These are phyloP conservation scores for Leishmania tarentolae DNA, from an alignment of 208 protist genomes.

Conservation along the genomic window DNA sequence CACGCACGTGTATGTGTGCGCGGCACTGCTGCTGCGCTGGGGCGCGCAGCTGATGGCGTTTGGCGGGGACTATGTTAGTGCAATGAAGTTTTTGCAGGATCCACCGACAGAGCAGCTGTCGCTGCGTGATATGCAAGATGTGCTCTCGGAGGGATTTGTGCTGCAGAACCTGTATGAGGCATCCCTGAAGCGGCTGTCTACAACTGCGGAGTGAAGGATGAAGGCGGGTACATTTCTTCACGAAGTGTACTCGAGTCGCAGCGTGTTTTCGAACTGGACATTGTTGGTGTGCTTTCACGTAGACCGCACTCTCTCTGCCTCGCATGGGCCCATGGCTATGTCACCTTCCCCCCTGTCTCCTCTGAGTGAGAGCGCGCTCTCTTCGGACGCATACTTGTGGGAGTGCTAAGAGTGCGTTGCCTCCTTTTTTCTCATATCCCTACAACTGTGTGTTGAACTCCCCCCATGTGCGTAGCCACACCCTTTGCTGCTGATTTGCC, in stretches of 20 bases:
- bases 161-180: slow-evolving; percentile 73
- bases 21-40: slow-evolving; percentile 79
- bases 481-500: background rate
- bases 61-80: slow-evolving; percentile 56
- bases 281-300: background rate
- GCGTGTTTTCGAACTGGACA: background rate
- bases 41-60: slow-evolving; percentile 51
- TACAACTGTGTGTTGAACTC: no score
- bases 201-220: background rate
- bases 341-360: background rate
- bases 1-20: slow-evolving; percentile 90
- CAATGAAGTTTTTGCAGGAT: slow-evolving; percentile 74
- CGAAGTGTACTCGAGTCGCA: background rate
- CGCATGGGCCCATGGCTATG: background rate
- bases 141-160: slow-evolving; percentile 68
- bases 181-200: slow-evolving; percentile 28
- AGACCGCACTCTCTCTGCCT: background rate
- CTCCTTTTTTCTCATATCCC: background rate
- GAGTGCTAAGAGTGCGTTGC: background rate
- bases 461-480: background rate
- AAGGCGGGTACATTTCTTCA: background rate
- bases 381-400: background rate
- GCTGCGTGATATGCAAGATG: slow-evolving; percentile 53
- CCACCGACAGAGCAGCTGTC: slow-evolving; percentile 62
- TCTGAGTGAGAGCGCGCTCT: background rate